phyloP scores from a whole-genome alignment of 768 basidiomycete species.

The Leccinellum albellum region DNA sequence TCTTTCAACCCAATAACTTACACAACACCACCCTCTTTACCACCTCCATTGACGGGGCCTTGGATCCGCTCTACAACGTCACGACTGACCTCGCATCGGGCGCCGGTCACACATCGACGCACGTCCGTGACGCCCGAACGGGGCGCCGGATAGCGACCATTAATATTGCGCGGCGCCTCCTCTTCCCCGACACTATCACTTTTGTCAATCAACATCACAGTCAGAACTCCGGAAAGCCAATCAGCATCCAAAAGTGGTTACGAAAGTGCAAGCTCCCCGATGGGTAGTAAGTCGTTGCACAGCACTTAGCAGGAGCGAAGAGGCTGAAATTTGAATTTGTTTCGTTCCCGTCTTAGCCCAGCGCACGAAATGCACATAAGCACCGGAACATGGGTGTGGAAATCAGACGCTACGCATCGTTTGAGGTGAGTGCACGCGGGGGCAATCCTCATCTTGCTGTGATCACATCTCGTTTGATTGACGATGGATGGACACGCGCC shows the following conservation, averaged over 20 bases:
- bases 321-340: neutral
- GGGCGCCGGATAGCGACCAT: slow-evolving; percentile 5
- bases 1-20: slow-evolving; percentile 7
- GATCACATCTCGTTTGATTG: neutral
- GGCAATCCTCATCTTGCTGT: neutral
- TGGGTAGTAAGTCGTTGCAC: slow-evolving; percentile 10
- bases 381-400: slow-evolving; percentile 6
- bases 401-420: slow-evolving; percentile 9
- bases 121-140: slow-evolving; percentile 5
- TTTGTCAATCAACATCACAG: slow-evolving; percentile 2
- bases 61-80: slow-evolving; percentile 9
- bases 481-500: neutral
- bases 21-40: slow-evolving; percentile 13
- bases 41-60: neutral
- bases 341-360: slow-evolving; percentile 1
- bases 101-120: neutral
- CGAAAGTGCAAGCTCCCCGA: slow-evolving; percentile 6
- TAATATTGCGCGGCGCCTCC: slow-evolving; percentile 1
- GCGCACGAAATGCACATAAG: slow-evolving; percentile 8
- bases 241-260: slow-evolving; percentile 14
- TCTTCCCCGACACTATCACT: slow-evolving; percentile 15
- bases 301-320: neutral
- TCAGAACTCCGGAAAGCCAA: neutral
- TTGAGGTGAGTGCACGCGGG: slow-evolving; percentile 6
- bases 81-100: slow-evolving; percentile 6